phyloP scores from a whole-genome alignment of 805 yeast species.

The Candida insectorum region DNA sequence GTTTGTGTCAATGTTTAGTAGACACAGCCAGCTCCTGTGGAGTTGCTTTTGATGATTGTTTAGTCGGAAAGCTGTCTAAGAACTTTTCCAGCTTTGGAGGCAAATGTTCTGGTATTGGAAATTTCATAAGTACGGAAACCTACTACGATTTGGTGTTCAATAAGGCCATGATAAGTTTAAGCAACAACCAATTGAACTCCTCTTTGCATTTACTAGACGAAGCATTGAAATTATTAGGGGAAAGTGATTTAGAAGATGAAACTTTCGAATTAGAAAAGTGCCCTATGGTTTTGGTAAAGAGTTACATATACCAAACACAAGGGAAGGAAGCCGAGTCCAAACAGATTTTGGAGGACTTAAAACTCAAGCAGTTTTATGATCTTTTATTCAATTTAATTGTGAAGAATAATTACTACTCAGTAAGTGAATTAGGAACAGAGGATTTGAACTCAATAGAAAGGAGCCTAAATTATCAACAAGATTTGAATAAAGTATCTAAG shows the following conservation, averaged over 20 bases:
- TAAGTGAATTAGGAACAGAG: constrained; percentile 14
- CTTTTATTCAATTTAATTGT: constrained; percentile 38
- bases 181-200: constrained; percentile 31
- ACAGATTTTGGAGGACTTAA: constrained; percentile 26
- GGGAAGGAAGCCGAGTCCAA: constrained; percentile 34
- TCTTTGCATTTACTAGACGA: constrained; percentile 44
- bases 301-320: constrained; percentile 44
- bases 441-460: constrained; percentile 25
- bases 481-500: constrained; percentile 30
- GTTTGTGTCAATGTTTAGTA: constrained; percentile 1
- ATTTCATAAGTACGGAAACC: too few relatives aligned
- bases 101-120: too few relatives aligned
- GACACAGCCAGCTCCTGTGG: constrained; percentile 3
- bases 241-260: constrained; percentile 34
- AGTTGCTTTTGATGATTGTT: too few relatives aligned
- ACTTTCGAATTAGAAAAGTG: constrained; percentile 54
- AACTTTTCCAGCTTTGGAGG: too few relatives aligned
- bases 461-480: constrained; percentile 31
- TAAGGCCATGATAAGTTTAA: constrained; percentile 48
- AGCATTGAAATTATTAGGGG: constrained; percentile 43
- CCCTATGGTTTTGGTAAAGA: constrained; percentile 60
- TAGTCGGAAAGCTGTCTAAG: too few relatives aligned
- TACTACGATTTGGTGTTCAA: constrained; percentile 62
- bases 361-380: constrained; percentile 31
- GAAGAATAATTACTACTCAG: constrained; percentile 41